A percentile compares a stretch with the other conserved stretches of the same genome.
Evolutionary conservation across 2,329 filamentous ascomycete species (phyloP).

Genomic region (Pseudogymnoascus sp.): DNA sequence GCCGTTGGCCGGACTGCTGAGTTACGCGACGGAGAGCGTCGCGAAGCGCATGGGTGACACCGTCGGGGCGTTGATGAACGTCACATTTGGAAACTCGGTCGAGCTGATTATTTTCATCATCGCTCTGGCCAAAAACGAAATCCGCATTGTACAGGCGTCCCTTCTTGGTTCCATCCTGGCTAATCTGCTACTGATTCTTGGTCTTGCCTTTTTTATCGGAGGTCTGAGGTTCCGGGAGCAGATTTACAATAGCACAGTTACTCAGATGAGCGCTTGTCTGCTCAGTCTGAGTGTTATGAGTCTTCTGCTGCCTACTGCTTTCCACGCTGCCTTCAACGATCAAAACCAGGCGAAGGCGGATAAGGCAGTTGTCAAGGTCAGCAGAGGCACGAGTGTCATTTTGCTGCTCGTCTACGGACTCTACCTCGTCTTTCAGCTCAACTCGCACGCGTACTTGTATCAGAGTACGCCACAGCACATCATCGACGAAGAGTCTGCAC

Average conservation of each 20-base stretch:
- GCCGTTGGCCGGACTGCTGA: slow-evolving; percentile 62
- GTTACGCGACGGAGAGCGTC: slow-evolving; percentile 67
- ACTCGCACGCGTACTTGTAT: slow-evolving; percentile 86
- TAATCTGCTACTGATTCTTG: slow-evolving; percentile 79
- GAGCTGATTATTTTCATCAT: slow-evolving; percentile 78
- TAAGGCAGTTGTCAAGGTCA: slow-evolving; percentile 67
- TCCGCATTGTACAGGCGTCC: slow-evolving; percentile 85
- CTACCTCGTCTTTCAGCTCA: slow-evolving; percentile 83
- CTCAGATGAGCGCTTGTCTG: slow-evolving; percentile 91
- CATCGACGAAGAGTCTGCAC: slow-evolving; percentile 83
- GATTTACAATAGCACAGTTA: slow-evolving; percentile 91
- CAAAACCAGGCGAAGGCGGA: slow-evolving; percentile 47
- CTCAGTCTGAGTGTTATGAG: slow-evolving; percentile 86
- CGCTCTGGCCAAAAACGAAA: slow-evolving; percentile 71
- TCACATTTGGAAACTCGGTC: slow-evolving; percentile 72
- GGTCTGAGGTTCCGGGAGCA: slow-evolving; percentile 83
- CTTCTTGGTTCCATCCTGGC: slow-evolving; percentile 82
- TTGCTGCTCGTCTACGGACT: slow-evolving; percentile 73
- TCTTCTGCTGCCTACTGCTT: slow-evolving; percentile 79
- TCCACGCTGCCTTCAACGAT: slow-evolving; percentile 76
- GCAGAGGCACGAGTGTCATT: slow-evolving; percentile 79
- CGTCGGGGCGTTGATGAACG: slow-evolving; percentile 63
- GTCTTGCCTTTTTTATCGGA: slow-evolving; percentile 84
- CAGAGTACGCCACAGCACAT: slow-evolving; percentile 86
- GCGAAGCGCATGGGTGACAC: slow-evolving; percentile 65